Evolutionary conservation across 1,139 yeast species (phyloP).

Genomic region (Candida smagusa): DNA sequence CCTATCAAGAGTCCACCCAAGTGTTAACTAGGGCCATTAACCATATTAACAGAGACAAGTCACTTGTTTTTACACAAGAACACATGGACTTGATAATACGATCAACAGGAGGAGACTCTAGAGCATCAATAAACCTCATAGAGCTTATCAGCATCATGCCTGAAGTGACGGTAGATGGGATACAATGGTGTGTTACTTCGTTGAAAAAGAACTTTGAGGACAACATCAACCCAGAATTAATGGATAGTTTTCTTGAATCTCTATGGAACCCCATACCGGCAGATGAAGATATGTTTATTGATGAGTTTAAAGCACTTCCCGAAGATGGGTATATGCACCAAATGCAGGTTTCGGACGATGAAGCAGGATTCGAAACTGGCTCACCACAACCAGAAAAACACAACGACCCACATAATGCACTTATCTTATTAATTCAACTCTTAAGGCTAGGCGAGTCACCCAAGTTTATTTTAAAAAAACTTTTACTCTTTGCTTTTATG

Average conservation of each 20-base stretch:
- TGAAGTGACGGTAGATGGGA: conserved; percentile 1
- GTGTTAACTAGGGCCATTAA: conserved; percentile 26
- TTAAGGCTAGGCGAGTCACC: conserved; percentile 22
- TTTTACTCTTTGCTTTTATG: no score
- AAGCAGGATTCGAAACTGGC: conserved; percentile 10
- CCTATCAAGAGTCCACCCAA: conserved; percentile 14
- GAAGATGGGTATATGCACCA: conserved; percentile 12
- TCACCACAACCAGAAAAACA: no score
- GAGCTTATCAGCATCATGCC: conserved; percentile 24
- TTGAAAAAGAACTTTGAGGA: conserved; percentile 2
- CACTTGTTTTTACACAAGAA: conserved; percentile 12
- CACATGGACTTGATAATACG: conserved; percentile 17
- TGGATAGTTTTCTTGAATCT: not conserved
- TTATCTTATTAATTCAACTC: conserved; percentile 12
- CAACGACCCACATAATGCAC: no score
- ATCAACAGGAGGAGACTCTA: conserved; percentile 29
- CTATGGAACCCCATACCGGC: conserved; percentile 1
- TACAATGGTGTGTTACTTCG: conserved; percentile 9
- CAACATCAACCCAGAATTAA: not conserved
- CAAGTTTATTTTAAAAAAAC: no score
- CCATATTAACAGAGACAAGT: conserved; percentile 13
- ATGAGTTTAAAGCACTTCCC: conserved; percentile 9
- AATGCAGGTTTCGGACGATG: conserved; percentile 37
- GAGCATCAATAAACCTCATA: conserved; percentile 30
- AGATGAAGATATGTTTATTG: conserved; percentile 12